A percentile compares a stretch with the other conserved stretches of the same genome.
Evolutionary conservation across 805 yeast species (phyloP).

Genomic region (Metschnikowia reukaufii): DNA sequence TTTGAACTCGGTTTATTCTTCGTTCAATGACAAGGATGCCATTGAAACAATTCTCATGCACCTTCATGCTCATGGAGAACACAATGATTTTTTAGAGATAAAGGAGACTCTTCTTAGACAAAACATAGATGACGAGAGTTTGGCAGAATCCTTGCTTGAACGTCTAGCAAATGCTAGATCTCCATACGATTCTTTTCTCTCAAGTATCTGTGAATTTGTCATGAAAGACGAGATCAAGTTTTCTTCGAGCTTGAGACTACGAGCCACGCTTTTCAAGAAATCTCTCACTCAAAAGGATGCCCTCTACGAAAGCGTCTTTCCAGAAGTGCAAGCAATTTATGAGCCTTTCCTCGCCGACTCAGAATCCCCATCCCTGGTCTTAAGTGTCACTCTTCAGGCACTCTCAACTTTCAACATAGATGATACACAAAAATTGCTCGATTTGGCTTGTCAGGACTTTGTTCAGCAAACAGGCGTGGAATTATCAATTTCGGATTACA

Average conservation of each 20-base stretch:
- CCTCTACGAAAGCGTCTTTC: background rate
- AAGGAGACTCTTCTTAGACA: constrained; percentile 20
- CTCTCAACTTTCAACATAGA: background rate
- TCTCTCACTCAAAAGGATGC: background rate
- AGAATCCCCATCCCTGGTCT: constrained; percentile 1
- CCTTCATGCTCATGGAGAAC: constrained; percentile 9
- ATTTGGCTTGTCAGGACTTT: constrained; percentile 2
- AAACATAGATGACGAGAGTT: constrained; percentile 26
- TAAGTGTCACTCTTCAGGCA: constrained; percentile 4
- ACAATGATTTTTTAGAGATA: constrained; percentile 3
- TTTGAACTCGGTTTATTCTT: constrained; percentile 18
- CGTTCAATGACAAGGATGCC: constrained; percentile 8
- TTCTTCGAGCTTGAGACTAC: constrained; percentile 22
- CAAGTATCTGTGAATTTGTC: constrained; percentile 21
- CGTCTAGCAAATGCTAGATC: background rate
- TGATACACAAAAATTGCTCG: constrained; percentile 4
- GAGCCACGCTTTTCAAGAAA: constrained; percentile 15
- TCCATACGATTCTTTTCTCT: constrained; percentile 2
- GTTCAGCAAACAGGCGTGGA: constrained; percentile 1
- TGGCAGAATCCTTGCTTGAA: constrained; percentile 21
- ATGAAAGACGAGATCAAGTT: constrained; percentile 25
- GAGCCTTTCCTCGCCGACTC: constrained; percentile 3
- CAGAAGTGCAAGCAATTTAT: background rate
- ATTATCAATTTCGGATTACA: constrained; percentile 13
- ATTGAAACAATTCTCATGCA: constrained; percentile 12